Base-by-base conservation (phyloP, 2,329 filamentous ascomycete genomes). In the Ceratocystis cubensis region DNA sequence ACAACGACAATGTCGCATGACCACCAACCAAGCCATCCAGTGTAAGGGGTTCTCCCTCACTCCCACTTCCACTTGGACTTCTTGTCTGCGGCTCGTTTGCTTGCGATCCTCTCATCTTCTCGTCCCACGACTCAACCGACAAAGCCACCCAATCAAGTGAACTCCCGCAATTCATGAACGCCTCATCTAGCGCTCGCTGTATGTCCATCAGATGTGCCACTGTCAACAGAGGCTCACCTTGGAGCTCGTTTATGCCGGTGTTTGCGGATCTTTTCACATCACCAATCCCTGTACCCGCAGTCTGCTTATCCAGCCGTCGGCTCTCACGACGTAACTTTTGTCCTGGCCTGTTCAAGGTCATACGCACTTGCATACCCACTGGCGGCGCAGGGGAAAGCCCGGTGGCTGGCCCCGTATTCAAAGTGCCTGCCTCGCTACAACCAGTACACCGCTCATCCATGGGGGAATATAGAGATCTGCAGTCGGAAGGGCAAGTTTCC, bases 1-100 rank as follows among this genome's bases (percentile, higher is more conserved):
- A 64, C 45, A 64, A n/a, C 45, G 62, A 20, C 45, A 53, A 46
- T n/a, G 62, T 13, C 13, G 45, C 28, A 41, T 64, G 62, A 28
- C 8, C 41, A 8, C 15, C 48, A 28, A 4, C n/a, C 20, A 20
- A 10, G 48, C 22, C 48, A 15, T 41, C 37, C 13, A 41, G 37
- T 13, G 37, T 41, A 41, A 41, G 37, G 37, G 37, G 13, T 3
- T 17, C 48, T 10, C 22, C 10, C 8, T 5, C 28, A n/a, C 62
- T 7, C 5, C 15, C 15, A 46, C 61, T 6, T 13, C 10, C 25
- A 10, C 17, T 13, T 8, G 2, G 1, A 15, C 25, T 5, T 17
- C 25, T 5, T 17, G 22, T 30, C 45, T 48, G n/a, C 20, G 0
- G 1, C 10, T 28, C n/a, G n/a, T 13, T 25, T 25, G 28, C 20